phyloP scores from a whole-genome alignment of 192 early-diverging fungal species.

The Mortierella claussenii region DNA sequence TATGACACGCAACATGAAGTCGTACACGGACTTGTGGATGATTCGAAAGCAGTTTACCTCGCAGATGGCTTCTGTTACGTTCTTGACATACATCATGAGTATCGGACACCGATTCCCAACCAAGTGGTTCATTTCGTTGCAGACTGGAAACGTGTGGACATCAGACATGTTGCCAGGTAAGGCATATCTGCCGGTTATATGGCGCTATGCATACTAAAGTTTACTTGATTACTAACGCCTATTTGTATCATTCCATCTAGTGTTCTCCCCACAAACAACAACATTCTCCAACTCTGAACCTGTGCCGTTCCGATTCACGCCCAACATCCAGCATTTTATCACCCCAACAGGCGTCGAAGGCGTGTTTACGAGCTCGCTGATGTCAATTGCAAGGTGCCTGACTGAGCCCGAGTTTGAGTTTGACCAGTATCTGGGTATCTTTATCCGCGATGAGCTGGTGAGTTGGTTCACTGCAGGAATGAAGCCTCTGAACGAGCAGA shows the following conservation, averaged over 20 bases:
- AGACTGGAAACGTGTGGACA: conserved; percentile 88
- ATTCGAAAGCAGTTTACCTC: conserved; percentile 93
- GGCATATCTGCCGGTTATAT: too few relatives aligned
- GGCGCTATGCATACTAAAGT: background rate
- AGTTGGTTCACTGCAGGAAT: conserved; percentile 76
- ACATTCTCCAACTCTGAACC: conserved; percentile 79
- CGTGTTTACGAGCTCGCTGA: conserved; percentile 83
- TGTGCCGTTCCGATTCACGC: conserved; percentile 98
- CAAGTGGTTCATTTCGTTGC: conserved; percentile 88
- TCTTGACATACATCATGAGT: conserved; percentile 92
- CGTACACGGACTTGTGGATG: conserved; percentile 93
- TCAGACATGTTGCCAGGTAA: conserved; percentile 87
- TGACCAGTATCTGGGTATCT: conserved; percentile 93
- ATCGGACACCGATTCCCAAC: conserved; percentile 88
- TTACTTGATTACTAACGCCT: background rate
- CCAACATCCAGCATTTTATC: conserved; percentile 96
- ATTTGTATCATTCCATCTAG: conserved; percentile 19
- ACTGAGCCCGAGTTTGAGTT: conserved; percentile 89
- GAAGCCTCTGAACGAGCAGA: conserved; percentile 66
- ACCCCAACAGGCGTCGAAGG: conserved; percentile 95
- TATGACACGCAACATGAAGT: conserved; percentile 75
- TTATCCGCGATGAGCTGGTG: conserved; percentile 94
- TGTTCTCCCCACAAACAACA: conserved; percentile 57
- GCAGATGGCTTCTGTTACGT: conserved; percentile 89
- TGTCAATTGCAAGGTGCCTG: conserved; percentile 86